A percentile compares a stretch with the other conserved stretches of the same genome.
Conservation (phyloP, 371 early-diverging fungal genomes). For the Ordospora colligata region DNA sequence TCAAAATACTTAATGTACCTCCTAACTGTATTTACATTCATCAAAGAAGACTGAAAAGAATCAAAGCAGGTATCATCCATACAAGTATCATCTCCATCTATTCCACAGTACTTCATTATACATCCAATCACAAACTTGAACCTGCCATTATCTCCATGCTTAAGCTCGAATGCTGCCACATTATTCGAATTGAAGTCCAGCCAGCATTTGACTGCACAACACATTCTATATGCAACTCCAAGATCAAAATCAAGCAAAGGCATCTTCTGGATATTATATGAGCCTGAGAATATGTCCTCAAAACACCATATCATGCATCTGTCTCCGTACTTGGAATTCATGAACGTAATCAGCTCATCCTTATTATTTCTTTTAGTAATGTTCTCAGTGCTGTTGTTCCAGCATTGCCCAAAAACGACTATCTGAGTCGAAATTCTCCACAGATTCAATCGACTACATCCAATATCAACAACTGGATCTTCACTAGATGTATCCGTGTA, state of each 20-base stretch:
- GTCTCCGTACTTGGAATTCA: conserved; percentile 59
- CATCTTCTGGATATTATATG: background rate
- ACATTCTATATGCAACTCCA: background rate
- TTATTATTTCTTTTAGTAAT: conserved; percentile 59
- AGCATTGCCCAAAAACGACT: conserved; percentile 59
- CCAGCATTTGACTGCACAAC: conserved; percentile 24
- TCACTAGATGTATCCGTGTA: too few relatives aligned
- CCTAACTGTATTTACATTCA: conserved; percentile 3
- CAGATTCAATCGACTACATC: background rate
- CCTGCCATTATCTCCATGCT: background rate
- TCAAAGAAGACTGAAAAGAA: background rate
- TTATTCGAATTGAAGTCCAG: conserved; percentile 18
- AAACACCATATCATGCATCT: conserved; percentile 61
- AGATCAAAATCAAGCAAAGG: conserved; percentile 13
- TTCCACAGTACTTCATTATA: conserved; percentile 7
- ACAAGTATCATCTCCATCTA: background rate
- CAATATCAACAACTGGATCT: too few relatives aligned
- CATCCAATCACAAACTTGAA: conserved; percentile 19
- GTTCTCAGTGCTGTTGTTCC: conserved; percentile 55
- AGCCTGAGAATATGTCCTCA: background rate
- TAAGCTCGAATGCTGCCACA: conserved; percentile 28
- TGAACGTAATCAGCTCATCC: conserved; percentile 60
- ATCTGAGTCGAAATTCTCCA: conserved; percentile 55
- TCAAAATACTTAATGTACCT: conserved; percentile 33
- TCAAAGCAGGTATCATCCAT: background rate